Percentiles rank a stretch among this genome's conserved stretches.
phyloP scores from a whole-genome alignment of 345 rosid genomes.

The Linum lewisii region DNA sequence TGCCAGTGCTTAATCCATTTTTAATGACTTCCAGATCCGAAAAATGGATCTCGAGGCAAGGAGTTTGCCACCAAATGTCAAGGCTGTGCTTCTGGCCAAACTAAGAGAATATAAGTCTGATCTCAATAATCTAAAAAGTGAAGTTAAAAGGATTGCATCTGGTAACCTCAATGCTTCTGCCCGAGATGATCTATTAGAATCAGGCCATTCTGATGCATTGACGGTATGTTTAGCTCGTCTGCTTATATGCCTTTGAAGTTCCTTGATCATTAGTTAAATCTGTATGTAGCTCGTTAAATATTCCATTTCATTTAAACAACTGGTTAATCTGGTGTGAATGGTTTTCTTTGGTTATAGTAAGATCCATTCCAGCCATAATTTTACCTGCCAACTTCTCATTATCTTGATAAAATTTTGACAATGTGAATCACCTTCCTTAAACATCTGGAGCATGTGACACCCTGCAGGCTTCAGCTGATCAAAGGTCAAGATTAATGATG shows the following conservation, averaged over 20 bases:
- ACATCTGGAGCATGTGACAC: too few species aligned
- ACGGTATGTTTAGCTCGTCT: background rate
- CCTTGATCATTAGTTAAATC: background rate
- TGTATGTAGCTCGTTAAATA: background rate
- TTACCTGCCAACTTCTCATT: background rate
- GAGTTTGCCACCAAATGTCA: conserved; percentile 8
- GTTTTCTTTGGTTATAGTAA: background rate
- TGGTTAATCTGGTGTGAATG: background rate
- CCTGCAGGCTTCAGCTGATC: conserved; percentile 12
- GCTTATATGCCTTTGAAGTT: background rate
- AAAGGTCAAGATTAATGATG: conserved; percentile 15
- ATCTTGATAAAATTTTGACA: too few species aligned
- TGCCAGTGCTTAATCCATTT: background rate
- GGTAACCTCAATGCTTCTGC: conserved; percentile 1
- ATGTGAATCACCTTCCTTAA: too few species aligned
- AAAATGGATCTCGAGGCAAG: conserved; percentile 5
- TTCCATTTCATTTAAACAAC: too few species aligned
- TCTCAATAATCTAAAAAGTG: conserved; percentile 5
- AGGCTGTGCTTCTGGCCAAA: conserved; percentile 5
- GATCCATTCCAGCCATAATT: background rate
- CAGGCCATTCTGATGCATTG: background rate
- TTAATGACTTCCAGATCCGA: background rate
- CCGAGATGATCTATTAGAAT: conserved; percentile 1
- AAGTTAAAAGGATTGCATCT: background rate
- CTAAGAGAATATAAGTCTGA: conserved; percentile 2